Evolutionary conservation across 805 yeast genomes (phyloP), one percentile per base, ranked within the genome.

Genomic region (Lachancea fermentati): DNA sequence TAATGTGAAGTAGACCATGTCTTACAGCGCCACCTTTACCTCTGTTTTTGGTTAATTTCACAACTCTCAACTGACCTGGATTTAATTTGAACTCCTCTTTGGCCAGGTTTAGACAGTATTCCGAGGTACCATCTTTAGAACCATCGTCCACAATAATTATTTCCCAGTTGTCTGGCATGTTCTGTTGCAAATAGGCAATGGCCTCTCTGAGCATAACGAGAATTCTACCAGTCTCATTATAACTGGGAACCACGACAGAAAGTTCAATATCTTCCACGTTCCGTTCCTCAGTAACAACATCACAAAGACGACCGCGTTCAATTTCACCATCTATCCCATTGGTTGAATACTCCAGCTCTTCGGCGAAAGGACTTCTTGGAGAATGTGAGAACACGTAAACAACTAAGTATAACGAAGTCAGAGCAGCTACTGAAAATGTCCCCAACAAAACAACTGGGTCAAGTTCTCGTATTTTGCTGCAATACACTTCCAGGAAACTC

Each of bases 1-100:
- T 68, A 3, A 81, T 67, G 52, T 78, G 79, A 51, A 81, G 75
- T 60, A 93, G 65, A 5, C 98, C 98, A 62, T 91, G 97, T 13
- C 94, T 79, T 0, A 93, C 97, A 0, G 97, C 98, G 9, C 97
- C 96, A 26, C 94, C 94, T 65, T 91, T 91, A 18, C 98, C 98
- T 52, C 98, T 73, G 60, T 93, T 93, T 47, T 75, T 61, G 17
- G 64, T 75, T 46, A 93, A 71, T 49, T 71, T 72, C n/a, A 85
- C 71, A 32, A 86, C 88, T 50, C 91, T 70, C 54, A 93, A 52
- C 39, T 72, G 72, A 36, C 78, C 83, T 0, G 85, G 80, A 28
- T 58, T 43, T 28, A 79, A 60, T 3, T 67, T 58, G 45, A 72
- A 70, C 34, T 73, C 66, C 6, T 63, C 51, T 5, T 56, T 48